A percentile compares a stretch with the other conserved stretches of the same genome.
These are phyloP conservation scores for Onygenales sp. DNA, from an alignment of 2,329 filamentous ascomycete genomes.

Conservation along the genomic window DNA sequence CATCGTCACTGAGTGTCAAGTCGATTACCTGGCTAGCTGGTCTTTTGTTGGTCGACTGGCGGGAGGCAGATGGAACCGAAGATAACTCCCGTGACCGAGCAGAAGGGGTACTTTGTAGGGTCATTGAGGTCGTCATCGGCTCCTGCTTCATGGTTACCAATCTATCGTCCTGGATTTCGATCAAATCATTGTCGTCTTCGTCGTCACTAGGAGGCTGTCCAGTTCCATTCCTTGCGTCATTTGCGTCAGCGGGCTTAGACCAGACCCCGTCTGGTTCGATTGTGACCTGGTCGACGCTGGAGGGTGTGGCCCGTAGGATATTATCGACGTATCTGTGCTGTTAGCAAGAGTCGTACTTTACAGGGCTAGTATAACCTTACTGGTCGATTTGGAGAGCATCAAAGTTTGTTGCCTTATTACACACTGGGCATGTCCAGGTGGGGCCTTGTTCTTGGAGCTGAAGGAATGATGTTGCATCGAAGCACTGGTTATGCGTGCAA, in stretches of 20 bases:
- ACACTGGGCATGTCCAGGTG: conserved; percentile 93
- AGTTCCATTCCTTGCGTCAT: conserved; percentile 29
- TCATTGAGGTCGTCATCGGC: conserved; percentile 14
- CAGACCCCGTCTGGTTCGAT: conserved; percentile 83
- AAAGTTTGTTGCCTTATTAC: conserved; percentile 73
- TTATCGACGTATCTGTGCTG: conserved; percentile 66
- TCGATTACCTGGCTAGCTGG: conserved; percentile 43
- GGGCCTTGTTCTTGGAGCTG: conserved; percentile 93
- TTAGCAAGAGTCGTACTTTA: conserved; percentile 6
- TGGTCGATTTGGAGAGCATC: conserved; percentile 79
- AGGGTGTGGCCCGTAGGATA: conserved; percentile 65
- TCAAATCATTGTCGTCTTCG: conserved; percentile 38
- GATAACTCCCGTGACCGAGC: conserved; percentile 30
- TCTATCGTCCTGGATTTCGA: conserved; percentile 38
- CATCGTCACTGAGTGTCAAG: conserved; percentile 44
- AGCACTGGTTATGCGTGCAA: conserved; percentile 89
- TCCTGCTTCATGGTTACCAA: conserved; percentile 30
- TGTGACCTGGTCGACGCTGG: conserved; percentile 69
- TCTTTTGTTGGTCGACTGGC: conserved; percentile 35
- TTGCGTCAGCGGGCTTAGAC: conserved; percentile 42
- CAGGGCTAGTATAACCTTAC: conserved; percentile 39
- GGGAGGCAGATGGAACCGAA: conserved; percentile 25
- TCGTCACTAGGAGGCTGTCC: conserved; percentile 33
- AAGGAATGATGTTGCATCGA: conserved; percentile 85
- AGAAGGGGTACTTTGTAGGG: conserved; percentile 23